These are phyloP conservation scores for Beauveria pseudobassiana DNA, from an alignment of 2,329 filamentous ascomycete genomes.

Conservation along the genomic window DNA sequence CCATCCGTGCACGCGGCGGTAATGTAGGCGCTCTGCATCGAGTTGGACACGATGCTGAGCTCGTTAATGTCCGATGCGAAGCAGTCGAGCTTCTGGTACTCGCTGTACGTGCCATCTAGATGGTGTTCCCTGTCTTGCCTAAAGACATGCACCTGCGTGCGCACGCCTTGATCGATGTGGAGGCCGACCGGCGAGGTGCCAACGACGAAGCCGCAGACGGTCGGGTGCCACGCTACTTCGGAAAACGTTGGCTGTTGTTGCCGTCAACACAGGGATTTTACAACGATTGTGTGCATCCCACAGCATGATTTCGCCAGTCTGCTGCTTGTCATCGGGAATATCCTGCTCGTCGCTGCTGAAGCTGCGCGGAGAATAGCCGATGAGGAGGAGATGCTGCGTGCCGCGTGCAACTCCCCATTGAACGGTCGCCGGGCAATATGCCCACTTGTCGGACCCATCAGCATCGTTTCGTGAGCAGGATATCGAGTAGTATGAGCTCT, in stretches of 20 bases:
- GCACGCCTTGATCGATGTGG: slow-evolving; percentile 35
- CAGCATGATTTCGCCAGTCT: slow-evolving; percentile 52
- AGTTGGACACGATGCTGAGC: slow-evolving; percentile 51
- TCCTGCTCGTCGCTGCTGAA: slow-evolving; percentile 44
- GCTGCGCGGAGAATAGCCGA: slow-evolving; percentile 56
- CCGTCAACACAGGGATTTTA: slow-evolving; percentile 41
- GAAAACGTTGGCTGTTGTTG: slow-evolving; percentile 53
- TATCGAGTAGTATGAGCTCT: slow-evolving; percentile 30
- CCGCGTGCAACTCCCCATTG: slow-evolving; percentile 46
- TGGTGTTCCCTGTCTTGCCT: slow-evolving; percentile 21
- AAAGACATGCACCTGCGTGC: slow-evolving; percentile 53
- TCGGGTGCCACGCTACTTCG: slow-evolving; percentile 57
- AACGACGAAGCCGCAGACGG: slow-evolving; percentile 43
- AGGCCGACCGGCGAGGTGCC: slow-evolving; percentile 47
- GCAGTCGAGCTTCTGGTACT: slow-evolving; percentile 51
- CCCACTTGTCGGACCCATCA: slow-evolving; percentile 42
- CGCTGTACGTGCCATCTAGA: slow-evolving; percentile 26
- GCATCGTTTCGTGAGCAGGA: slow-evolving; percentile 34
- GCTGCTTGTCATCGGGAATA: slow-evolving; percentile 50
- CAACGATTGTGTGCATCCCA: slow-evolving; percentile 44
- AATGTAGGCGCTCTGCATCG: slow-evolving; percentile 41
- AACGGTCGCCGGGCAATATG: slow-evolving; percentile 55
- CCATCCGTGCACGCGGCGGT: slow-evolving; percentile 57
- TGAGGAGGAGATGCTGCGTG: slow-evolving; percentile 45
- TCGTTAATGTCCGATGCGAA: slow-evolving; percentile 55